Base-by-base conservation (phyloP, 2,329 filamentous ascomycete species). In the Thermothelomyces thermophilus region DNA sequence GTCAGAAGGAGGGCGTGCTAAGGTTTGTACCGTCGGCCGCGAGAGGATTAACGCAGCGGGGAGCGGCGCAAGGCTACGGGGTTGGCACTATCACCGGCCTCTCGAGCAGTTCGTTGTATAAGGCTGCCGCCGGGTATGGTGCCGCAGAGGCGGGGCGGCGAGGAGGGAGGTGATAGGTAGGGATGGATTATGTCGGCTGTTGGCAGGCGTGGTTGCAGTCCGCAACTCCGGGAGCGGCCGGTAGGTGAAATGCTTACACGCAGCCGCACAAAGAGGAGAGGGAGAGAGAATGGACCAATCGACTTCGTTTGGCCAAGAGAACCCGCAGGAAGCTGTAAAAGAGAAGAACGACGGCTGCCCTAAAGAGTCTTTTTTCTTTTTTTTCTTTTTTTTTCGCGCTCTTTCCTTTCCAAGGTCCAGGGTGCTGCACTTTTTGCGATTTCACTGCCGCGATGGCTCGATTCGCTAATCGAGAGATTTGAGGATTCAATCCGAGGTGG, bases 201-300 rank as follows among this genome's bases (percentile, higher is more conserved):
- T 22, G 46, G 34, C 46, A 33, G 37, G 37, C 40, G 40, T n/a
- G 17, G 37, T 41, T 52, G 42, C 34, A 44, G 45, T 35, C 39
- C 42, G 33, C 31, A 49, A 44, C 40, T 45, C 40, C 33, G 41
- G 41, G 46, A 49, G 44, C 30, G 40, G 40, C 37, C 41, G 41
- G 36, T 9, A 26, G 31, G 26, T n/a, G 16, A 24, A 42, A 16
- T 50, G 17, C 19, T 24, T 42, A 42, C 37, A 40, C 24, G 43
- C 22, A 37, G 31, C 42, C 26, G 39, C 54, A 49, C 48, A 54
- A 49, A 54, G 50, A 50, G 37, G 34, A 20, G 24, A 41, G 17
- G 50, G 47, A 33, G 34, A 20, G 24, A 41, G 17, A 42, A 42
- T 33, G 30, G 42, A 16, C 36, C 43, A 47, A 45, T 31, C 16